Percentiles rank a stretch among this genome's conserved stretches.
Conservation (phyloP, 2,329 filamentous ascomycete species). For the Beauveria sp. region DNA sequence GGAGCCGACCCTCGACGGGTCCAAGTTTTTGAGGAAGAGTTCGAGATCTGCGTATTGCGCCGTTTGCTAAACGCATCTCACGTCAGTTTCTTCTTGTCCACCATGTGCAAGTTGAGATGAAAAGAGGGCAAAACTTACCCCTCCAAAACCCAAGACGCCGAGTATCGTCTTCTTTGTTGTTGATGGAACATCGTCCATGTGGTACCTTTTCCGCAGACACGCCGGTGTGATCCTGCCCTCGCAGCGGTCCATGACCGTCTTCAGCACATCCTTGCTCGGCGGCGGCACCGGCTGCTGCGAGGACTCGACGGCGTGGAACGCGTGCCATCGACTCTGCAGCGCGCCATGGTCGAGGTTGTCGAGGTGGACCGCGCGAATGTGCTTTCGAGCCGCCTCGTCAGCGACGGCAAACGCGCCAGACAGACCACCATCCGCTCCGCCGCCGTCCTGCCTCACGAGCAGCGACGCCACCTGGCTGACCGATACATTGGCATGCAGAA, state of each 20-base stretch:
- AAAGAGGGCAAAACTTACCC: conserved; percentile 20
- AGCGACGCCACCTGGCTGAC: conserved; percentile 35
- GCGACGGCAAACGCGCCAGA: neutral
- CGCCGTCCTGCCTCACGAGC: conserved; percentile 30
- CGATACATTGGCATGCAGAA: conserved; percentile 35
- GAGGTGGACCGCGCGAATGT: neutral
- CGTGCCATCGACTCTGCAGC: neutral
- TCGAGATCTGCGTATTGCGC: conserved; percentile 47
- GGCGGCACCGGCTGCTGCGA: neutral
- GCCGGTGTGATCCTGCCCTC: conserved; percentile 33
- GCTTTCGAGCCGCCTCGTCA: neutral
- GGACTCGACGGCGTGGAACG: neutral
- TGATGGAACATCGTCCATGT: conserved; percentile 37
- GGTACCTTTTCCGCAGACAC: conserved; percentile 38
- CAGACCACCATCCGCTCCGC: neutral
- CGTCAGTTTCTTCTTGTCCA: neutral
- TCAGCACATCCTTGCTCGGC: neutral
- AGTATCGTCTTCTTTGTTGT: conserved; percentile 54
- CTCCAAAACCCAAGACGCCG: conserved; percentile 46
- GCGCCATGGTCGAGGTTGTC: neutral
- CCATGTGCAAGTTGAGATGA: neutral
- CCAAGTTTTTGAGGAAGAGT: conserved; percentile 46
- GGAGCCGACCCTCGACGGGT: conserved; percentile 40
- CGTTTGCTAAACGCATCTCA: conserved; percentile 28
- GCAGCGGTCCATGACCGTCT: conserved; percentile 23